phyloP scores from a whole-genome alignment of 2,329 filamentous ascomycete genomes.

The Cordyceps militaris region DNA sequence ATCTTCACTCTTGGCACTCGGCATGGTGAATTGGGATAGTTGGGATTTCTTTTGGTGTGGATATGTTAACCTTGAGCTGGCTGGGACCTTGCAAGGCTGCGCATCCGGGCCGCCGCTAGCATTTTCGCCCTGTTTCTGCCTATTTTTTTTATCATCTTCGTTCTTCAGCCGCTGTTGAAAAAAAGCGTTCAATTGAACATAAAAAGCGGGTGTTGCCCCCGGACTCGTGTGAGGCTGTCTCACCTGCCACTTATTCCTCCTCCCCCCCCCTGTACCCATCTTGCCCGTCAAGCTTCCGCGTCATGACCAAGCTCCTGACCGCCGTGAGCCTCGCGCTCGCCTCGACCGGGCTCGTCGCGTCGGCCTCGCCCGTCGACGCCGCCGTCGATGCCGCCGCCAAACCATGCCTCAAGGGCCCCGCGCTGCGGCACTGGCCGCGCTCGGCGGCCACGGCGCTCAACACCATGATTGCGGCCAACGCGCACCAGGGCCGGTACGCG shows the following conservation, averaged over 20 bases:
- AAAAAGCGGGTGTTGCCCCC: constrained; percentile 1
- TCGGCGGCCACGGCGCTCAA: constrained; percentile 29
- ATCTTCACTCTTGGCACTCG: neutral
- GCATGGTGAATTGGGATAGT: constrained; percentile 6
- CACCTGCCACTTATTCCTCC: neutral
- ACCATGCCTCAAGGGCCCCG: constrained; percentile 15
- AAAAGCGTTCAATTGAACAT: neutral
- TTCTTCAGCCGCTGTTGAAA: neutral
- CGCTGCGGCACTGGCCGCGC: constrained; percentile 29
- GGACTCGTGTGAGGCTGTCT: neutral
- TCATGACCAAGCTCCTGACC: constrained; percentile 9
- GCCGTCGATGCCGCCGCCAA: neutral
- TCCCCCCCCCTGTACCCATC: neutral
- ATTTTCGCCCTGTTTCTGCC: neutral
- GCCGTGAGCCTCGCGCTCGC: constrained; percentile 8
- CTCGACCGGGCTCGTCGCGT: neutral
- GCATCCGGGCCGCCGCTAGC: neutral
- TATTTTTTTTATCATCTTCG: neutral
- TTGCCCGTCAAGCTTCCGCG: neutral
- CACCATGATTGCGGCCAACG: constrained; percentile 32
- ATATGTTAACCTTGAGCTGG: constrained; percentile 3
- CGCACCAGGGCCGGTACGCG: constrained; percentile 31
- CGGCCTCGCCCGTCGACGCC: neutral
- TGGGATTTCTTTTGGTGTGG: constrained; percentile 4
- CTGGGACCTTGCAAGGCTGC: neutral